Evolutionary conservation across 495 filamentous ascomycete genomes (phyloP).

Genomic region (Penicillium samsonianum): DNA sequence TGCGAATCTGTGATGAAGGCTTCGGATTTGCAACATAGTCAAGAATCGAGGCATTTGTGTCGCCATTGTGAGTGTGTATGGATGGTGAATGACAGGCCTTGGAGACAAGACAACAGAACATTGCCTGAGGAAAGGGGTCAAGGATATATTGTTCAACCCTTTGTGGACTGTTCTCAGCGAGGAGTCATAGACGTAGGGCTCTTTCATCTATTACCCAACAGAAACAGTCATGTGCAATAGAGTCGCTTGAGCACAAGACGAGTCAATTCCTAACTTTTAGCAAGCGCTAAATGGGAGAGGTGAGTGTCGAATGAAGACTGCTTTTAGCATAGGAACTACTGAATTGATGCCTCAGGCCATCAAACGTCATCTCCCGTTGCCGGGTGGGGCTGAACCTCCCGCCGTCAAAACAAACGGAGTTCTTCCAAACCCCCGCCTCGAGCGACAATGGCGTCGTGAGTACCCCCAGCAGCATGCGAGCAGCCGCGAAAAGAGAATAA

Average conservation of each 20-base stretch:
- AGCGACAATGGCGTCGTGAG: slow-evolving; percentile 49
- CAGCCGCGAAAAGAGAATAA: neutral
- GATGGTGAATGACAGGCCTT: too few relatives aligned
- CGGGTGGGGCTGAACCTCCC: slow-evolving; percentile 34
- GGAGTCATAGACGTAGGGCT: too few relatives aligned
- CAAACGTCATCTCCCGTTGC: slow-evolving; percentile 46
- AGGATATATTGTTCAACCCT: too few relatives aligned
- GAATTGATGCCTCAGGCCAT: slow-evolving; percentile 26
- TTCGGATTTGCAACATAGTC: too few relatives aligned
- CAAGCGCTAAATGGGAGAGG: neutral
- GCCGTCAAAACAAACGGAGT: slow-evolving; percentile 40
- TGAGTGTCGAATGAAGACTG: neutral
- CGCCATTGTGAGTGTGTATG: too few relatives aligned
- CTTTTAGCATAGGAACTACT: neutral
- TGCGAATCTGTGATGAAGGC: too few relatives aligned
- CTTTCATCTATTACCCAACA: too few relatives aligned
- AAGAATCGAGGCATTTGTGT: too few relatives aligned
- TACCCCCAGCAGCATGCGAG: slow-evolving; percentile 5
- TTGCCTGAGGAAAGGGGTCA: too few relatives aligned
- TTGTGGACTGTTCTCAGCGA: too few relatives aligned
- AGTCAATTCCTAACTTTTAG: neutral
- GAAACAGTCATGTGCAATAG: too few relatives aligned
- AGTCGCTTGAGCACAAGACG: neutral
- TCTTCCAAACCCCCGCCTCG: slow-evolving; percentile 20
- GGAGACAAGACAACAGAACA: too few relatives aligned